Base-by-base conservation (phyloP, 352 stramenopile species). In the Phytophthora litchii region DNA sequence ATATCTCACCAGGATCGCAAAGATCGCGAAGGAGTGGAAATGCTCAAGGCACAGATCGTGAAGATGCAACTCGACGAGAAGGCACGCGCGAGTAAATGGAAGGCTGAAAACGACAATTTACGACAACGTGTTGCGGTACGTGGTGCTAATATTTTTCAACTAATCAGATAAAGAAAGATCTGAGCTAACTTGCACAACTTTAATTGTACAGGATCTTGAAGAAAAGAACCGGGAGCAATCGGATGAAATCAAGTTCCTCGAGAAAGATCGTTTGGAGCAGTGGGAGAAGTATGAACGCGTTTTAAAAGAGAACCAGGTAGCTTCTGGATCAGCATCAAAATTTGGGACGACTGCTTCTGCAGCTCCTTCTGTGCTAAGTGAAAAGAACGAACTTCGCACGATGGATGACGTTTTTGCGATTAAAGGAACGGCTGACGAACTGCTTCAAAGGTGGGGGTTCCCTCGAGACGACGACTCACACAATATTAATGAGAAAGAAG, bases 31-130 rank as follows among this genome's bases (percentile, higher is more conserved):
- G 83, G 94, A 60, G 74, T 93, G 0, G 87, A 92, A 42, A 65
- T 71, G 20, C 66, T 95, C 11, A 92, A 91, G 58, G 87, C 87
- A 2, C 85, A 94, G 44, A 88, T 95, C 23, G 80, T 92, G 41
- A 89, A 85, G 17, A 78, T 94, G 54, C 74, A 95, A 43, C 45
- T 94, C 14, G 87, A 95, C 14, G 78, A 91, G 44, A 81, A 78
- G 38, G 53, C 61, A 34, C 55, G 74, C 47, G 60, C 61, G 52
- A 61, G 17, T 34, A 94, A 94, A 45, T 79, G 71, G 56, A 95
- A 94, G 58, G 69, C 71, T 27, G 76, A 62, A 32, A 88, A 74
- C 25, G 81, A 94, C 13, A 86, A 73, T 7, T 60, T 94, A 21
- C 70, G 83, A 19, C 80, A 90, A 44, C 72, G 85, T 32, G 70